Evolutionary conservation across 2,329 filamentous ascomycete species (phyloP).

Genomic region (Botryotinia globosa): DNA sequence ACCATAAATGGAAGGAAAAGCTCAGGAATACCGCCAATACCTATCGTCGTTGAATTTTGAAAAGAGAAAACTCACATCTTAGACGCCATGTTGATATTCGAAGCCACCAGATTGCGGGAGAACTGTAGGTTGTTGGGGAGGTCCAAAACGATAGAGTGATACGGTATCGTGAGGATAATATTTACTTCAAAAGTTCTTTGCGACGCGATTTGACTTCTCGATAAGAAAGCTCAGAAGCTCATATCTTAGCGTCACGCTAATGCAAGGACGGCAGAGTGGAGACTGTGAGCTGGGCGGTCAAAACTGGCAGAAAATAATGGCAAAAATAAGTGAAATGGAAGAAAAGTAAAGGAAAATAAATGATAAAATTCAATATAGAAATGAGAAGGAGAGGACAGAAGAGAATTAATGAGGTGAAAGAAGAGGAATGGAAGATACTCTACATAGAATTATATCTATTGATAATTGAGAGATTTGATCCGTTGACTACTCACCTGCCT

Average conservation of each 20-base stretch:
- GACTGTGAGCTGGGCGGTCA: not conserved
- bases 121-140: not conserved
- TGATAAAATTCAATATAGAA: not conserved
- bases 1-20: not conserved
- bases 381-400: not conserved
- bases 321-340: not conserved
- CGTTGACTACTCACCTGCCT: not conserved
- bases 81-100: slow-evolving; percentile 13
- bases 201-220: slow-evolving; percentile 14
- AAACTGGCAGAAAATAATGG: not conserved
- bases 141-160: not conserved
- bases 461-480: not conserved
- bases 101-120: not conserved
- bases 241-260: slow-evolving; percentile 20
- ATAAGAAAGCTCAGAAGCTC: slow-evolving; percentile 18
- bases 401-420: not conserved
- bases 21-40: not conserved
- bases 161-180: not conserved
- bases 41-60: not conserved
- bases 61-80: slow-evolving; percentile 21
- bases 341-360: not conserved
- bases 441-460: not conserved
- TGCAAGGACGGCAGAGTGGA: not conserved
- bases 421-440: not conserved
- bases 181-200: slow-evolving; percentile 10